Evolutionary conservation across 805 yeast genomes (phyloP).

Genomic region (Metschnikowia continentalis): DNA sequence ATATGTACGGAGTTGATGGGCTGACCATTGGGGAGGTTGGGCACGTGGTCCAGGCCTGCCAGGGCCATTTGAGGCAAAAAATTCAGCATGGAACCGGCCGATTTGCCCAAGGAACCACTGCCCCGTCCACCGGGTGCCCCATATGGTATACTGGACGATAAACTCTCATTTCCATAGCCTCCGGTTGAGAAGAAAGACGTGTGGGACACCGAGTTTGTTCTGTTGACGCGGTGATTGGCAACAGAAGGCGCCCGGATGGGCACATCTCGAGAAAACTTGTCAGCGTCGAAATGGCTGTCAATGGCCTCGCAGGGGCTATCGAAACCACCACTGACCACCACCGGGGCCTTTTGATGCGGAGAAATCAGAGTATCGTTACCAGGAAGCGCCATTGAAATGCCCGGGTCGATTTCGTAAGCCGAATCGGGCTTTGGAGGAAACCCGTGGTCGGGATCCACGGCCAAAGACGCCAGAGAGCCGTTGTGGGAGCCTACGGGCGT

Average conservation of each 20-base stretch:
- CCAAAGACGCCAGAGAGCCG: not conserved
- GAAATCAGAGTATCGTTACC: not conserved
- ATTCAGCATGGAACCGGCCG: slow-evolving; percentile 7
- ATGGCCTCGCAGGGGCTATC: slow-evolving; percentile 11
- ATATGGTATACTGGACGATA: slow-evolving; percentile 64
- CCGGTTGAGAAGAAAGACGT: slow-evolving; percentile 33
- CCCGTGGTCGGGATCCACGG: not conserved
- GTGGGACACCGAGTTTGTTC: slow-evolving; percentile 39
- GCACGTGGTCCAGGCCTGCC: slow-evolving; percentile 33
- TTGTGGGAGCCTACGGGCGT: not conserved
- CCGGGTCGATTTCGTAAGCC: not conserved
- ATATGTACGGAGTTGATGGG: slow-evolving; percentile 59
- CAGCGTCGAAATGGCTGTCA: slow-evolving; percentile 1
- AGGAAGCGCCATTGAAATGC: not conserved
- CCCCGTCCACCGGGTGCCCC: slow-evolving; percentile 62
- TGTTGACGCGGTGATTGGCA: slow-evolving; percentile 39
- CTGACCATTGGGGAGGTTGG: slow-evolving; percentile 54
- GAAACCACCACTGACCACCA: slow-evolving; percentile 18
- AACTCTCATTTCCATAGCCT: slow-evolving; percentile 36
- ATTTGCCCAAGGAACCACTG: slow-evolving; percentile 8
- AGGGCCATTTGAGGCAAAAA: slow-evolving; percentile 9
- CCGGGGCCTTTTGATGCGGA: slow-evolving; percentile 14
- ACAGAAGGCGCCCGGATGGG: slow-evolving; percentile 19
- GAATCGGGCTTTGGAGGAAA: not conserved
- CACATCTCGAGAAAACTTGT: slow-evolving; percentile 7